Base-by-base conservation (phyloP, 257 asterid genomes). In the Linderniella brevidens region DNA sequence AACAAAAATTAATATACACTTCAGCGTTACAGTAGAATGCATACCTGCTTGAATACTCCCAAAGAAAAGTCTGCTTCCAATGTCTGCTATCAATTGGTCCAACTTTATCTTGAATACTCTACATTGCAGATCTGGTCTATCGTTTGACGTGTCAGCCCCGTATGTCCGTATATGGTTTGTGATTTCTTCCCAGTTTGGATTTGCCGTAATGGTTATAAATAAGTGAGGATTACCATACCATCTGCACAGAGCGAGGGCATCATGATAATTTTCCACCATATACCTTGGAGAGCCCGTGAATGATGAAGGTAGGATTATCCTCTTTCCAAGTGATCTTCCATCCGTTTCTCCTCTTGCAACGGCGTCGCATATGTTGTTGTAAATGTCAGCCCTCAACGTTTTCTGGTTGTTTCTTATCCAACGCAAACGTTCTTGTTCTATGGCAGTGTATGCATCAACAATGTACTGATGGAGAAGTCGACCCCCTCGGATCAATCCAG, bases 151-250 rank as follows among this genome's bases (percentile, higher is more conserved):
- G 32, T 25, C 32, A 5, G 46, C 9, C 1, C 37, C 18, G 17
- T 9, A 1, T 3, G 1, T 17, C 17, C 1, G 3, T 16, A 55
- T 13, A 17, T 19, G 19, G 18, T 37, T 46, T 0, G 1, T 13
- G 18, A 55, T 32, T 17, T 55, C 53, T 13, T 43, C 45, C 20
- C 60, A 55, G 8, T 55, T 55, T 6, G 19, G 53, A 12, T 55
- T 55, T 11, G 46, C 45, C 3, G 53, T 55, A 15, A 46, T 43
- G 0, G 53, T 55, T 7, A 46, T 55, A 9, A 55, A 46, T 13
- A 55, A 8, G 37, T 55, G 4, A 19, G 60, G 53, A 13, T 45
- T 43, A 8, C 46, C 46, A 7, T 0, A 20, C 60, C 46, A 45
- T 36, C 11, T 14, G 8, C 60, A 43, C 12, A 45, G 35, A 1